These are phyloP conservation scores for Mycena latifolia DNA, from an alignment of 768 basidiomycete species.

Conservation along the genomic window DNA sequence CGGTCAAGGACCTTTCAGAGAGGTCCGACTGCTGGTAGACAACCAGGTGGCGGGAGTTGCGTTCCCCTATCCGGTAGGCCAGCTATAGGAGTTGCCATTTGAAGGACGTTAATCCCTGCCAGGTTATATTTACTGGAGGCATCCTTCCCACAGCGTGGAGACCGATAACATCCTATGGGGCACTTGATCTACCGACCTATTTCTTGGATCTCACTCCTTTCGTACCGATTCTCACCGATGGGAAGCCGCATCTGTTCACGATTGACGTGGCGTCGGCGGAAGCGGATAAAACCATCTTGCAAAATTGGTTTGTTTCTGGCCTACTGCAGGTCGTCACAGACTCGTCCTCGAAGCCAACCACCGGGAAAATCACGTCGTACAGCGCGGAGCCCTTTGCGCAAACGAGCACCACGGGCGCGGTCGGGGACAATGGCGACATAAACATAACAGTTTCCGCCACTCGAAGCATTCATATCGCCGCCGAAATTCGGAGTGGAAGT, in stretches of 20 bases:
- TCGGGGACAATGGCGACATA: conserved; percentile 59
- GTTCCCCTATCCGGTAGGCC: conserved; percentile 59
- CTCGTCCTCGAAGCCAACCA: conserved; percentile 70
- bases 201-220: conserved; percentile 85
- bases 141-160: conserved; percentile 79
- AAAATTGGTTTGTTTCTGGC: conserved; percentile 87
- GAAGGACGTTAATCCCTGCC: background rate
- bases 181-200: conserved; percentile 83
- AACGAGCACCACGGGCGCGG: conserved; percentile 59
- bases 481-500: conserved; percentile 71
- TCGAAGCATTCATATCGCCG: conserved; percentile 69
- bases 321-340: conserved; percentile 77
- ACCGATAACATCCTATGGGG: conserved; percentile 78
- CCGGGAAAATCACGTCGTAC: conserved; percentile 74
- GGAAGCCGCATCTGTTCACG: conserved; percentile 75
- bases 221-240: conserved; percentile 75
- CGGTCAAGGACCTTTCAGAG: conserved; percentile 61
- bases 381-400: conserved; percentile 68
- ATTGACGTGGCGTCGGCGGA: conserved; percentile 83
- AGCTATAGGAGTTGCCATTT: background rate
- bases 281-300: conserved; percentile 69
- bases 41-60: conserved; percentile 60
- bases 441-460: conserved; percentile 73
- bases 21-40: conserved; percentile 62
- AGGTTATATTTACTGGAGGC: conserved; percentile 80